Evolutionary conservation across 2,329 filamentous ascomycete genomes (phyloP), one percentile per base, ranked within the genome.

Genomic region (Epichloe gansuensis): DNA sequence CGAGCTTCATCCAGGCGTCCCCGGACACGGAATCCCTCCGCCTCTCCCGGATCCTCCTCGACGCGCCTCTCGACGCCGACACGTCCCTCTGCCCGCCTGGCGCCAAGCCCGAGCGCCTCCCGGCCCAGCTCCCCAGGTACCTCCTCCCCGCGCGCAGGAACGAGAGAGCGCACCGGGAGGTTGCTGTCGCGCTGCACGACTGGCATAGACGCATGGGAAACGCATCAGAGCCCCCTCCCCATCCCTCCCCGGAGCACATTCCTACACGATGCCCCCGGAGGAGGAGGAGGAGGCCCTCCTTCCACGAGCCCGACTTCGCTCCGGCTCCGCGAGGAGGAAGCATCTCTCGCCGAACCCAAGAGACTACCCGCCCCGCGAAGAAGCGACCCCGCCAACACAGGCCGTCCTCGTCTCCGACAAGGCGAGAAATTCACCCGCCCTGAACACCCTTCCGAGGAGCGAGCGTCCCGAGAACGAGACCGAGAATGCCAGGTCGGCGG

Each of bases 11-110:
- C 39, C 78, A 82, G 57, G 86, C 88, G 1, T 82, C 89, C 57
- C 90, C 90, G 0, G 82, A 89, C 42, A 75, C 80, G 46, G 89
- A 95, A 65, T 84, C 82, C 54, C 75, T 78, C 43, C 80, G 90
- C 9, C 72, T 95, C 4, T 74, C 81, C 44, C 81, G 78, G 53
- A 80, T 88, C 23, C 78, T 91, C 3, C 66, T 81, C 3, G 77
- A 83, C 45, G 80, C 91, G 67, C 85, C 88, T 0, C 85, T 94
- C 59, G 68, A 75, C 34, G 69, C 70, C 4, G 52, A 54, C 52
- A 12, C 25, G n/a, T 8, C 39, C 17, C 75, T 31, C 17, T 44
- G 28, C 9, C 7, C 5, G 7, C 12, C 81, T 0, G 76, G 82
- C 45, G 78, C 85, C 47, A 78, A 75, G 57, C 81, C 78, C 11